These are phyloP conservation scores for Aureobasidium sp. DNA, from an alignment of 2,329 filamentous ascomycete genomes.

Conservation along the genomic window DNA sequence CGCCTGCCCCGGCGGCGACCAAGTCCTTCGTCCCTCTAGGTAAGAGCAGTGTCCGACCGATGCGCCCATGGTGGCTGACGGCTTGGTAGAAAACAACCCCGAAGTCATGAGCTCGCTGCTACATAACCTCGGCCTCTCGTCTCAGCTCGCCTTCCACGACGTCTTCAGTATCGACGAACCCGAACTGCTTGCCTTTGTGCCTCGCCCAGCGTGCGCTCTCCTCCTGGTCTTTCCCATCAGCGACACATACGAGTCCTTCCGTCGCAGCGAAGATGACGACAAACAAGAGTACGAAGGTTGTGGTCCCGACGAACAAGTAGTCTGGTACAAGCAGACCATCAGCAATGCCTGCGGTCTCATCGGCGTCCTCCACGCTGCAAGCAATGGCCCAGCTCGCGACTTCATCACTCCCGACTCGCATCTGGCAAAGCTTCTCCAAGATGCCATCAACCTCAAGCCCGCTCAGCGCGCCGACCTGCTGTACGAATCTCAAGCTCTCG, in stretches of 20 bases:
- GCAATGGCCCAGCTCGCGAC: constrained; percentile 64
- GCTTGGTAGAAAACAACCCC: constrained; percentile 62
- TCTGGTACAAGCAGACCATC: constrained; percentile 96
- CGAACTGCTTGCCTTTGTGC: constrained; percentile 76
- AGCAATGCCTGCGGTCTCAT: constrained; percentile 89
- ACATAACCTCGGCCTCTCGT: constrained; percentile 75
- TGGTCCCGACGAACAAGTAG: constrained; percentile 64
- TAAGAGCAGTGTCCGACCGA: not conserved
- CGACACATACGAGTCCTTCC: constrained; percentile 68
- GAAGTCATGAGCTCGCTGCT: constrained; percentile 80
- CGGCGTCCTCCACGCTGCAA: constrained; percentile 73
- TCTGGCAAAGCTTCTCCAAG: constrained; percentile 58
- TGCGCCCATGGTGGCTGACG: not conserved
- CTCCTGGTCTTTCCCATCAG: constrained; percentile 88
- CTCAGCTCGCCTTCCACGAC: constrained; percentile 73
- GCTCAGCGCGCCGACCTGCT: constrained; percentile 62
- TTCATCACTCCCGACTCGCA: constrained; percentile 53
- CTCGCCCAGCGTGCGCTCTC: constrained; percentile 79
- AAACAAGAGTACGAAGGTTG: constrained; percentile 58
- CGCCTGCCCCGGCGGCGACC: not conserved
- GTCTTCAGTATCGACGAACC: constrained; percentile 86
- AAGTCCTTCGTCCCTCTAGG: constrained; percentile 19
- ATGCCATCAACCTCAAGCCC: constrained; percentile 65
- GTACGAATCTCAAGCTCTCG: constrained; percentile 68
- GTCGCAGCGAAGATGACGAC: constrained; percentile 63